Evolutionary conservation across 2,329 filamentous ascomycete species (phyloP).

Genomic region (Peltaster fructicola): DNA sequence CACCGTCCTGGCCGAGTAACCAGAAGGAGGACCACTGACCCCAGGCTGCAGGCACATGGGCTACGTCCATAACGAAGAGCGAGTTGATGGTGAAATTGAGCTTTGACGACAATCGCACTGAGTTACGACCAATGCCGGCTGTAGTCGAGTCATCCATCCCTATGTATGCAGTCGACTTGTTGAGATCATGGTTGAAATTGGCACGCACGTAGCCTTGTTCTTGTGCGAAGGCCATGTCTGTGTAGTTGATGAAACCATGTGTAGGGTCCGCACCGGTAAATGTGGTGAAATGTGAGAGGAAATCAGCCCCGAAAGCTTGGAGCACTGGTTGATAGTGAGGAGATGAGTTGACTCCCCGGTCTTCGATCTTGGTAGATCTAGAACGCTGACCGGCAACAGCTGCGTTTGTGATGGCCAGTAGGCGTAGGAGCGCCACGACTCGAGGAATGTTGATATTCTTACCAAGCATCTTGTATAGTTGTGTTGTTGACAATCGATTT

Average conservation of each 20-base stretch:
- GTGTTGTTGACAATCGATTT: too few relatives aligned
- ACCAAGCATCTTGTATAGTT: too few relatives aligned
- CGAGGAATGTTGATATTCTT: too few relatives aligned
- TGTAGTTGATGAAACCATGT: slow-evolving; percentile 18
- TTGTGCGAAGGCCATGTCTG: slow-evolving; percentile 15
- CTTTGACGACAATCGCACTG: slow-evolving; percentile 30
- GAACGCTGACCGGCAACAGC: too few relatives aligned
- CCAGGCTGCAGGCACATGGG: slow-evolving; percentile 34
- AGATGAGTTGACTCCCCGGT: too few relatives aligned
- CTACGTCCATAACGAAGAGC: slow-evolving; percentile 32
- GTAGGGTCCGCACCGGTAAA: slow-evolving; percentile 28
- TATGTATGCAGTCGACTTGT: slow-evolving; percentile 22
- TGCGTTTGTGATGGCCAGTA: too few relatives aligned
- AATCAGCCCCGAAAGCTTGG: too few relatives aligned
- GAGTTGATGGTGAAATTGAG: slow-evolving; percentile 29
- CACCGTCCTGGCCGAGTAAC: slow-evolving; percentile 16
- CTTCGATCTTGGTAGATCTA: too few relatives aligned
- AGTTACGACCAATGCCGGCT: slow-evolving; percentile 24
- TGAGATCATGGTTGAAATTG: slow-evolving; percentile 20
- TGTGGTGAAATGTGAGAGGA: too few relatives aligned
- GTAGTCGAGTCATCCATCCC: slow-evolving; percentile 27
- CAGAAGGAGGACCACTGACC: slow-evolving; percentile 36
- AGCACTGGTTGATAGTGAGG: too few relatives aligned
- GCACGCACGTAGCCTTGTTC: slow-evolving; percentile 23
- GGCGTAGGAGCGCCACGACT: too few relatives aligned